Percentiles rank a stretch among this genome's conserved stretches.
Conservation (phyloP, 129 eudicot genomes). For the Tagetes erecta region DNA sequence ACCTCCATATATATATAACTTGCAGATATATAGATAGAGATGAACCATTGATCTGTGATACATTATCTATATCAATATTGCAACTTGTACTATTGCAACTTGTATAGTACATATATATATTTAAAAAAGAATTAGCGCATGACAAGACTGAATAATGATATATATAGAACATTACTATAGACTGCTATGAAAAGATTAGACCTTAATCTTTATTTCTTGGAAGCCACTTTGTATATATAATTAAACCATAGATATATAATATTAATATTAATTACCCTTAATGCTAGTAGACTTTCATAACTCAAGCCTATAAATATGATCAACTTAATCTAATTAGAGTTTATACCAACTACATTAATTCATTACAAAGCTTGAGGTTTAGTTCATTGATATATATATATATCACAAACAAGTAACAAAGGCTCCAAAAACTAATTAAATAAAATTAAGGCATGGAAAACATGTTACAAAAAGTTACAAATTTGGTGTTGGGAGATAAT, state of each 20-base stretch:
- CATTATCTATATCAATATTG: not conserved
- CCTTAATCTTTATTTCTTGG: not conserved
- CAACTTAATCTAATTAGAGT: not conserved
- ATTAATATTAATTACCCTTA: not conserved
- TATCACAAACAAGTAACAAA: not conserved
- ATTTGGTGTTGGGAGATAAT: not conserved
- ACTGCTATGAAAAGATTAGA: not conserved
- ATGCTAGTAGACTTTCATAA: not conserved
- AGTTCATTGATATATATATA: slow-evolving; percentile 3
- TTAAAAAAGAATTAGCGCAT: not conserved
- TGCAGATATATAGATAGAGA: not conserved
- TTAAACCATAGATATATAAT: no score
- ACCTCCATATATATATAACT: no score
- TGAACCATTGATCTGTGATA: not conserved
- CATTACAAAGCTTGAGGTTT: not conserved
- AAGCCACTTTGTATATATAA: not conserved
- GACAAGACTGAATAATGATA: not conserved
- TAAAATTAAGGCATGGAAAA: slow-evolving; percentile 2
- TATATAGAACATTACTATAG: slow-evolving; percentile 4
- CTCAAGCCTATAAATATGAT: slow-evolving; percentile 15
- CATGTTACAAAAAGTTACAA: not conserved
- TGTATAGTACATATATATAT: not conserved
- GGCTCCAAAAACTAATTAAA: not conserved
- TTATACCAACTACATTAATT: slow-evolving; percentile 17
- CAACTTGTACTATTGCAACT: not conserved